These are phyloP conservation scores for Lepidium aucheri DNA, from an alignment of 345 rosid species.

Conservation along the genomic window DNA sequence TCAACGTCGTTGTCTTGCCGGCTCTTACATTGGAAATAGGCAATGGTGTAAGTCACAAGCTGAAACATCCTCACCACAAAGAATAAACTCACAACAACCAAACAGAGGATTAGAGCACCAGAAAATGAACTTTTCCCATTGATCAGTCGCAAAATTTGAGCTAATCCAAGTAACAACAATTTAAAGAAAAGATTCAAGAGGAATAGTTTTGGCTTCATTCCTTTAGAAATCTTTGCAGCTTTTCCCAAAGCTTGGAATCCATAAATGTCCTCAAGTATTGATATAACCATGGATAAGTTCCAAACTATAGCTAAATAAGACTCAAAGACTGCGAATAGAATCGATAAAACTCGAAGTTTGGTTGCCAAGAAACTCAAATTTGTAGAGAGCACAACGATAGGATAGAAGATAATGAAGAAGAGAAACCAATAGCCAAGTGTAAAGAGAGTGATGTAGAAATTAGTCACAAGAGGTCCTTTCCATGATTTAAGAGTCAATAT, in stretches of 20 bases:
- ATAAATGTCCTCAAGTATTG: too few species aligned
- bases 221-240: conserved; percentile 50
- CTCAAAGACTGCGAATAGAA: conserved; percentile 21
- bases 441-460: too few species aligned
- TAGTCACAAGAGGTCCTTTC: too few species aligned
- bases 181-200: conserved; percentile 33
- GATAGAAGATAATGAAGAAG: too few species aligned
- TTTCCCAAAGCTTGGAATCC: conserved; percentile 46
- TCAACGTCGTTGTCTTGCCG: conserved; percentile 41
- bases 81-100: conserved; percentile 16
- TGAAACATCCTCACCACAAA: conserved; percentile 29
- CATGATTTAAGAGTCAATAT: too few species aligned
- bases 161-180: conserved; percentile 1
- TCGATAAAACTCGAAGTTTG: too few species aligned
- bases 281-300: conserved; percentile 38
- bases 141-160: background rate
- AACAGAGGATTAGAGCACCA: conserved; percentile 1
- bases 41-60: conserved; percentile 33
- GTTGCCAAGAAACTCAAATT: too few species aligned
- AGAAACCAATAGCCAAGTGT: too few species aligned
- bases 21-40: conserved; percentile 41
- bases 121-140: background rate
- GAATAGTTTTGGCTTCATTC: conserved; percentile 36
- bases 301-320: conserved; percentile 37
- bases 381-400: too few species aligned